phyloP scores from a whole-genome alignment of 768 basidiomycete species.

The Chiua virens region DNA sequence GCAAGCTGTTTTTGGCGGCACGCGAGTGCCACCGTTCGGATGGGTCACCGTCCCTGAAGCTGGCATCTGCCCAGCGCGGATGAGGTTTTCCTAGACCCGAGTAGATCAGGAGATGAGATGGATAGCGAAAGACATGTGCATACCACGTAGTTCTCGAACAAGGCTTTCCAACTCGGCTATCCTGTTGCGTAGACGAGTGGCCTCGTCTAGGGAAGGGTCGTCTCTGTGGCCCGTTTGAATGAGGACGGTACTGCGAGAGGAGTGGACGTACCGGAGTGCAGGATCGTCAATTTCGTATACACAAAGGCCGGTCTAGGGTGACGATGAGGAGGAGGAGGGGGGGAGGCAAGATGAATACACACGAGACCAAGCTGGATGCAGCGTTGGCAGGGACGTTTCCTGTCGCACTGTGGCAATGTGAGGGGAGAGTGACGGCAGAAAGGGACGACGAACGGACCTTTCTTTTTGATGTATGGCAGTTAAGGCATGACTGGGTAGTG shows the following conservation, averaged over 20 bases:
- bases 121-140: slow-evolving; percentile 16
- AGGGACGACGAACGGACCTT: slow-evolving; percentile 53
- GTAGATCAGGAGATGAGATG: slow-evolving; percentile 8
- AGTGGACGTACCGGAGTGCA: slow-evolving; percentile 56
- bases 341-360: slow-evolving; percentile 15
- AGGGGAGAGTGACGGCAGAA: slow-evolving; percentile 1
- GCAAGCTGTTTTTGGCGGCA: slow-evolving; percentile 63
- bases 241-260: not conserved
- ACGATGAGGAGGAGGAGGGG: slow-evolving; percentile 6
- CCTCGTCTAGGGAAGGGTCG: slow-evolving; percentile 86
- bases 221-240: slow-evolving; percentile 48
- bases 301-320: slow-evolving; percentile 79
- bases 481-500: slow-evolving; percentile 83
- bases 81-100: slow-evolving; percentile 70
- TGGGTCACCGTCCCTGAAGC: slow-evolving; percentile 76
- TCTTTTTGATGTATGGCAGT: slow-evolving; percentile 93
- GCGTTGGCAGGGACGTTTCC: slow-evolving; percentile 87
- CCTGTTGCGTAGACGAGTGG: slow-evolving; percentile 77
- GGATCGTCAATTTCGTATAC: slow-evolving; percentile 95
- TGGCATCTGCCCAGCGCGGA: slow-evolving; percentile 81
- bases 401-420: slow-evolving; percentile 59
- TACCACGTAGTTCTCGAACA: slow-evolving; percentile 84
- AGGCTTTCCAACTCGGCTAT: slow-evolving; percentile 93
- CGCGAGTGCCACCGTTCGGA: slow-evolving; percentile 87
- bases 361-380: slow-evolving; percentile 90